Base-by-base conservation (phyloP, 805 yeast genomes). In the Blastobotrys robertii region DNA sequence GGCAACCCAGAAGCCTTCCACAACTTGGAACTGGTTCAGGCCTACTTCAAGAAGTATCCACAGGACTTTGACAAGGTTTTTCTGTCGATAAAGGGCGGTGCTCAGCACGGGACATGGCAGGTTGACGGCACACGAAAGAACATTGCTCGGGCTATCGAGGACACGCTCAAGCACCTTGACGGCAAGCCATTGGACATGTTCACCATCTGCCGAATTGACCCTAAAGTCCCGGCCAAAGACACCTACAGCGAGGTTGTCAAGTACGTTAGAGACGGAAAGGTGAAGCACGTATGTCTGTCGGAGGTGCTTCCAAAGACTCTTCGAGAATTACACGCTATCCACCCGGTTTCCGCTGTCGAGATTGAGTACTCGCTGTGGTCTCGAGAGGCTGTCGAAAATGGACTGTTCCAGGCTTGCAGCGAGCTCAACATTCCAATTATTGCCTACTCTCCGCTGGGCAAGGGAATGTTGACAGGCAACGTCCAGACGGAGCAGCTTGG, bases 371-470 rank as follows among this genome's bases (percentile, higher is more conserved):
- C 94, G 2, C 57, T 88, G 44, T 75, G 81, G 65, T 60, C 77
- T n/a, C 72, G 75, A 37, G 84, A 81, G 11, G 72, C 80, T 32
- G 55, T 77, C 36, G 45, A 58, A 2, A 77, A 82, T 56, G 95
- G 90, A 1, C 69, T 82, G 14, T 72, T 79, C 48, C 74, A 69
- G 3, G 70, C 73, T 4, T 75, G 81, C 49, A 69, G 73, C 14
- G 76, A 79, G 47, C 61, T 70, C 30, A 68, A 68, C 11, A 73
- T 87, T 44, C 81, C 92, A 10, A 66, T 84, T 28, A 67, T 84
- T 44, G 84, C 87, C 19, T 87, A 87, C 62, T 81, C 94, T 28
- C 96, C 96, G 28, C 68, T 87, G 43, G 81, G 87, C 8, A 72
- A 84, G 54, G 96, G 95, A 1, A 65, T 80, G 47, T 68, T 87